phyloP scores from a whole-genome alignment of 441 rosid genomes.

The Arabidopsis hybrid region DNA sequence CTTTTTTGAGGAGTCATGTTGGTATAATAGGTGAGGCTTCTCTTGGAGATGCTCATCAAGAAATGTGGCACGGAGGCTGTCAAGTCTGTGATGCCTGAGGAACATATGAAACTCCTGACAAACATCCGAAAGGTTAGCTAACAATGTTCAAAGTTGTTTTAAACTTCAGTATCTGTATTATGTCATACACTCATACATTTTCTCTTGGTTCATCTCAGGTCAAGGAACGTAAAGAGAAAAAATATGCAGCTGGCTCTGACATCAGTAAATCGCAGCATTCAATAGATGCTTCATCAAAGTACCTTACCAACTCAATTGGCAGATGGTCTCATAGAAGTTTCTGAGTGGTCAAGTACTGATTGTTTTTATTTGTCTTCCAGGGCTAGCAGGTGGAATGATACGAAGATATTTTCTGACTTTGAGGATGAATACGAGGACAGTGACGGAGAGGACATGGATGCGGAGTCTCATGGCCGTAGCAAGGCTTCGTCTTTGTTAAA shows the following conservation, averaged over 20 bases:
- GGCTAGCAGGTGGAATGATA: conserved; percentile 93
- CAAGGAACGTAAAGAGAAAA: conserved; percentile 83
- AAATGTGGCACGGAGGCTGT: conserved; percentile 96
- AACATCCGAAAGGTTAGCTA: conserved; percentile 86
- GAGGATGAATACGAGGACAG: conserved; percentile 67
- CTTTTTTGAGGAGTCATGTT: conserved; percentile 23
- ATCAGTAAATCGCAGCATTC: conserved; percentile 75
- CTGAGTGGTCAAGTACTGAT: conserved; percentile 16
- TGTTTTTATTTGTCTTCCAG: conserved; percentile 50
- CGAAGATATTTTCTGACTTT: conserved; percentile 88
- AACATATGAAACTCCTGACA: conserved; percentile 91
- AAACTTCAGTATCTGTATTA: conserved; percentile 19
- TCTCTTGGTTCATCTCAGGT: conserved; percentile 54
- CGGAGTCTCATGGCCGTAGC: conserved; percentile 53
- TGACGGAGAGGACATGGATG: conserved; percentile 62
- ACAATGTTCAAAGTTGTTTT: conserved; percentile 2
- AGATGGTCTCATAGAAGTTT: conserved; percentile 29
- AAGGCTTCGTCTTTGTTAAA: conserved; percentile 55
- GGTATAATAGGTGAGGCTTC: conserved; percentile 73
- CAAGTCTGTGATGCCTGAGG: conserved; percentile 95
- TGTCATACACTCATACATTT: conserved; percentile 25
- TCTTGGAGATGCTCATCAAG: conserved; percentile 93
- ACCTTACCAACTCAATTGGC: conserved; percentile 24
- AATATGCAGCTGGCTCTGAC: conserved; percentile 60
- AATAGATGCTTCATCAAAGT: conserved; percentile 87